A percentile compares a stretch with the other conserved stretches of the same genome.
Evolutionary conservation across 2,329 filamentous ascomycete species (phyloP).

Genomic region (Phaeosphaeria sp.): DNA sequence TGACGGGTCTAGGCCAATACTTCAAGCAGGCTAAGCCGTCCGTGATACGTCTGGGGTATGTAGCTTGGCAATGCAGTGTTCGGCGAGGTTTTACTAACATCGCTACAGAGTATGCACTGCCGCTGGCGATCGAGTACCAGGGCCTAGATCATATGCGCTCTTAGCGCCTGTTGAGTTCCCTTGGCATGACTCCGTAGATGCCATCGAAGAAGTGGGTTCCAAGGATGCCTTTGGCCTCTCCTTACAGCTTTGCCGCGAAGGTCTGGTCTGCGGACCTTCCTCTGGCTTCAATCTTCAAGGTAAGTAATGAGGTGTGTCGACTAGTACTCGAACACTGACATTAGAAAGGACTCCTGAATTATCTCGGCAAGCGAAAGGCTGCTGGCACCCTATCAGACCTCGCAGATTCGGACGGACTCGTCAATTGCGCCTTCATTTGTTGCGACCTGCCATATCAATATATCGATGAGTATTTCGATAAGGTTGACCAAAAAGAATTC

Average conservation of each 20-base stretch:
- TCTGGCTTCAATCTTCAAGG: constrained; percentile 64
- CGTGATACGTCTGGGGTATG: constrained; percentile 24
- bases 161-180: constrained; percentile 63
- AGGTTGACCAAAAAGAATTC: constrained; percentile 51
- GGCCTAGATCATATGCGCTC: constrained; percentile 60
- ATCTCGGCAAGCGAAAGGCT: constrained; percentile 16
- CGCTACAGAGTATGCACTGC: constrained; percentile 62
- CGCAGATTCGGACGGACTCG: constrained; percentile 10
- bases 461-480: constrained; percentile 65
- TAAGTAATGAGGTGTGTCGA: constrained; percentile 32
- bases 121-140: constrained; percentile 64
- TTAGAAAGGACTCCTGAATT: constrained; percentile 23
- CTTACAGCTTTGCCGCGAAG: constrained; percentile 62
- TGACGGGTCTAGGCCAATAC: constrained; percentile 30
- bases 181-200: constrained; percentile 63
- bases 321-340: background rate
- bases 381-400: constrained; percentile 18
- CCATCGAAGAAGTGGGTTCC: constrained; percentile 63
- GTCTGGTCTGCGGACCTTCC: constrained; percentile 66
- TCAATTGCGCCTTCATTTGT: constrained; percentile 58
- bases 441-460: constrained; percentile 71
- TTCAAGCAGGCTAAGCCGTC: constrained; percentile 28
- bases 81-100: background rate
- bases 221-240: constrained; percentile 61
- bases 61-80: background rate